Evolutionary conservation across 1,139 yeast species (phyloP).

Genomic region (Yamadazyma atlantica): DNA sequence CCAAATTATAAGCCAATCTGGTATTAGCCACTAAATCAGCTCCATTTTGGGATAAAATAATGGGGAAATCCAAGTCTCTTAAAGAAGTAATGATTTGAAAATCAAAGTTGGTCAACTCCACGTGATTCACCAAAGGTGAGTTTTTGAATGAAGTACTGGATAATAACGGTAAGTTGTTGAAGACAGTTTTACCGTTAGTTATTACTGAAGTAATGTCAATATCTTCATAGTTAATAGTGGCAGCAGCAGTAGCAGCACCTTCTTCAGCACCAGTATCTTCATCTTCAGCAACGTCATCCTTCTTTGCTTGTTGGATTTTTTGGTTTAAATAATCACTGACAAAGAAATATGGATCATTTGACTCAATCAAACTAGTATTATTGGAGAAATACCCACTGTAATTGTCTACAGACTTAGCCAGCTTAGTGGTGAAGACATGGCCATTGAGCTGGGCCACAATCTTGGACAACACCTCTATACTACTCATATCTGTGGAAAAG

Average conservation of each 20-base stretch:
- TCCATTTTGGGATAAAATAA: constrained; percentile 62
- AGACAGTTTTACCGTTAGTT: constrained; percentile 53
- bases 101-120: constrained; percentile 57
- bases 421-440: constrained; percentile 42
- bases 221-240: constrained; percentile 3
- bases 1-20: constrained; percentile 56
- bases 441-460: constrained; percentile 25
- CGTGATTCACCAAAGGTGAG: constrained; percentile 57
- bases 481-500: too few species aligned
- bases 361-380: constrained; percentile 34
- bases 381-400: constrained; percentile 24
- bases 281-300: constrained; percentile 8
- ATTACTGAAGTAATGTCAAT: constrained; percentile 48
- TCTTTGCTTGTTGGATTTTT: constrained; percentile 11
- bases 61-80: constrained; percentile 65
- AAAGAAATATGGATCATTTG: constrained; percentile 55
- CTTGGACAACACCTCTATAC: constrained; percentile 19
- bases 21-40: constrained; percentile 49
- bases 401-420: constrained; percentile 46
- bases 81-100: constrained; percentile 65
- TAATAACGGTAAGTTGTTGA: constrained; percentile 56
- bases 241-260: background rate
- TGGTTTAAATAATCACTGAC: constrained; percentile 32
- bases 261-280: background rate
- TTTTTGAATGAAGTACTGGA: constrained; percentile 39